phyloP scores from a whole-genome alignment of 805 yeast genomes.

The Nakazawaea ishiwadae region DNA sequence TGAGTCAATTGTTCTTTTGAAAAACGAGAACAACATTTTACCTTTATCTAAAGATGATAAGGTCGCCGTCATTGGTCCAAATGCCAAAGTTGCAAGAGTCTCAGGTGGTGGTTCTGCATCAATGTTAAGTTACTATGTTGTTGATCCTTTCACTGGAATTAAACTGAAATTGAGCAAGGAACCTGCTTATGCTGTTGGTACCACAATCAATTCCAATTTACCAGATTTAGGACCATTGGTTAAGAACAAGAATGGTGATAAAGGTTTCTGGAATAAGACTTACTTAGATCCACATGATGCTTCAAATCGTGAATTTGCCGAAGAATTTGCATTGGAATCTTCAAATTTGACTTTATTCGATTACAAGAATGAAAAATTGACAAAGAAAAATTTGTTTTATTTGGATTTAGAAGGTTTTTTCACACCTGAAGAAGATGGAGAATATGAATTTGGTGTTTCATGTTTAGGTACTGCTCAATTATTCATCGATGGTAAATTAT shows the following conservation, averaged over 20 bases:
- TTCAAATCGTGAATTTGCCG: conserved; percentile 22
- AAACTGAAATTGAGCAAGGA: conserved; percentile 15
- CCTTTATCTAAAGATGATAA: conserved; percentile 41
- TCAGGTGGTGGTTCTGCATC: conserved; percentile 66
- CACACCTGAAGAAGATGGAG: conserved; percentile 32
- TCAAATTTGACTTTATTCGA: conserved; percentile 19
- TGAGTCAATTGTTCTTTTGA: conserved; percentile 51
- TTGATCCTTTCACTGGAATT: conserved; percentile 47
- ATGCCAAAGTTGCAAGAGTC: conserved; percentile 43
- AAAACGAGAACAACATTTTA: conserved; percentile 40
- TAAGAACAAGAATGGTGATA: conserved; percentile 19
- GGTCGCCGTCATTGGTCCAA: conserved; percentile 57
- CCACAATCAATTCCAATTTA: conserved; percentile 17
- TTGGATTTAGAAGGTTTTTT: conserved; percentile 34
- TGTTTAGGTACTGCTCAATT: conserved; percentile 38
- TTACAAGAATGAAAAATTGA: conserved; percentile 17
- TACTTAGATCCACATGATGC: conserved; percentile 23
- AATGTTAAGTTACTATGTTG: conserved; percentile 40
- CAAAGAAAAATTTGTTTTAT: conserved; percentile 26
- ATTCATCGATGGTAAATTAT: conserved; percentile 35
- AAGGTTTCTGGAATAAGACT: conserved; percentile 25
- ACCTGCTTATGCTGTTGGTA: conserved; percentile 18
- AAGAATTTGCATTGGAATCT: conserved; percentile 19
- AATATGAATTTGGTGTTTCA: conserved; percentile 35
- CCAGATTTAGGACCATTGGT: conserved; percentile 20